Conservation (phyloP, 352 stramenopile genomes). For the Porosira glacialis region DNA sequence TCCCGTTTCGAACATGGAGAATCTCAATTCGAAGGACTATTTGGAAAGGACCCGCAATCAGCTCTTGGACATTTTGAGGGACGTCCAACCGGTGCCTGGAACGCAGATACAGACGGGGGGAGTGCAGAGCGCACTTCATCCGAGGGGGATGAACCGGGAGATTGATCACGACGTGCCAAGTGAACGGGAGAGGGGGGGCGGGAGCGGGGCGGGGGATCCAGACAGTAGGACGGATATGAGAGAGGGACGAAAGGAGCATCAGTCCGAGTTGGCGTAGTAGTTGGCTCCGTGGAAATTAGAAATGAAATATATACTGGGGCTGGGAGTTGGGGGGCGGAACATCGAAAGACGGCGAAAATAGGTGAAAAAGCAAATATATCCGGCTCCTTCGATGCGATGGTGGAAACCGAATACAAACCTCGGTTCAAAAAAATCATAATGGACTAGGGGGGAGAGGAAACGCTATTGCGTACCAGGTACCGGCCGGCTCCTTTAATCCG, state of each 20-base stretch:
- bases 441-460: no score
- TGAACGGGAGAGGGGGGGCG: slow-evolving; percentile 17
- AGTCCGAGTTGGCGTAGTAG: slow-evolving; percentile 59
- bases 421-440: no score
- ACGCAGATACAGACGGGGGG: slow-evolving; percentile 81
- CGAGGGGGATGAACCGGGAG: slow-evolving; percentile 60
- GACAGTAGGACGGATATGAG: slow-evolving; percentile 50
- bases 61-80: slow-evolving; percentile 72
- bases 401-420: no score
- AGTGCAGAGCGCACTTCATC: slow-evolving; percentile 69
- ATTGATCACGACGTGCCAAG: slow-evolving; percentile 19
- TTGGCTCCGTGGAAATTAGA: background rate
- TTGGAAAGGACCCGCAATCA: slow-evolving; percentile 76
- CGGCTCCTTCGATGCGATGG: no score
- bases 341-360: no score
- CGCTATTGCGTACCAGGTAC: no score
- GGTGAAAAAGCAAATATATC: no score
- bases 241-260: slow-evolving; percentile 59
- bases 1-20: slow-evolving; percentile 97
- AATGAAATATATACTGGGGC: no score
- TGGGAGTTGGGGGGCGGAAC: no score
- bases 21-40: slow-evolving; percentile 92
- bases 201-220: slow-evolving; percentile 33
- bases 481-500: no score
- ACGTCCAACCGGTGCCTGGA: slow-evolving; percentile 76